Percentiles rank a stretch among this genome's conserved stretches.
Evolutionary conservation across 1,139 yeast genomes (phyloP).

Genomic region (Zygosaccharomyces sapae): DNA sequence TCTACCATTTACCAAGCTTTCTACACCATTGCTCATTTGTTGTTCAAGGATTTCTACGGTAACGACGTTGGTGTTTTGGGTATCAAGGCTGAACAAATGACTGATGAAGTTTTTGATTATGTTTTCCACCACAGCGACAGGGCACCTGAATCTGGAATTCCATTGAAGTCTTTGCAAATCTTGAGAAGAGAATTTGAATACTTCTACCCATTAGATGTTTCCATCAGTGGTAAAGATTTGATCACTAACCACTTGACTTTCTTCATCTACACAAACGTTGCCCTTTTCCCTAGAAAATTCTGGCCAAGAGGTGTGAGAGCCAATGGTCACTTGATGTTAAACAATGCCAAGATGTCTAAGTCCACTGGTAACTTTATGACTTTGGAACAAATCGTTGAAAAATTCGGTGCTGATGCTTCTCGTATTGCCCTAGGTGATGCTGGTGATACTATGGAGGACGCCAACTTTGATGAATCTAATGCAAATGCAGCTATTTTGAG

Average conservation of each 20-base stretch:
- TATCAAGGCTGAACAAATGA: conserved; percentile 79
- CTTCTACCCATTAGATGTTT: conserved; percentile 88
- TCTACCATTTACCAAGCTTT: conserved; percentile 95
- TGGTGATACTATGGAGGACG: conserved; percentile 96
- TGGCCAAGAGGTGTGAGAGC: conserved; percentile 97
- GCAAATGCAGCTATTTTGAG: conserved; percentile 98
- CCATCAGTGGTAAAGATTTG: conserved; percentile 94
- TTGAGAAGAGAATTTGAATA: conserved; percentile 93
- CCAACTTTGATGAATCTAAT: conserved; percentile 92
- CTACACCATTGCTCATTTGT: conserved; percentile 83
- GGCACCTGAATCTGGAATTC: conserved; percentile 52
- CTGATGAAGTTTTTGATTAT: conserved; percentile 91
- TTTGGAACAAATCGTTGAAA: conserved; percentile 72
- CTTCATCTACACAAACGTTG: conserved; percentile 89
- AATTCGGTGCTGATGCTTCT: conserved; percentile 96
- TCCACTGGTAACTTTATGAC: conserved; percentile 97
- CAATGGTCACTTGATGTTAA: conserved; percentile 91
- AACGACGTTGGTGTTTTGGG: conserved; percentile 64
- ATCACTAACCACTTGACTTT: conserved; percentile 96
- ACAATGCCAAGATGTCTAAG: conserved; percentile 96
- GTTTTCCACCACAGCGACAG: conserved; percentile 72
- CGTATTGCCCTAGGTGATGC: conserved; percentile 98
- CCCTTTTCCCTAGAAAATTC: conserved; percentile 79
- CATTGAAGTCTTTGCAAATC: conserved; percentile 59
- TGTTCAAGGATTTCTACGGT: conserved; percentile 88